Evolutionary conservation across 2,329 filamentous ascomycete species (phyloP).

Genomic region (Escovopsis sp.): DNA sequence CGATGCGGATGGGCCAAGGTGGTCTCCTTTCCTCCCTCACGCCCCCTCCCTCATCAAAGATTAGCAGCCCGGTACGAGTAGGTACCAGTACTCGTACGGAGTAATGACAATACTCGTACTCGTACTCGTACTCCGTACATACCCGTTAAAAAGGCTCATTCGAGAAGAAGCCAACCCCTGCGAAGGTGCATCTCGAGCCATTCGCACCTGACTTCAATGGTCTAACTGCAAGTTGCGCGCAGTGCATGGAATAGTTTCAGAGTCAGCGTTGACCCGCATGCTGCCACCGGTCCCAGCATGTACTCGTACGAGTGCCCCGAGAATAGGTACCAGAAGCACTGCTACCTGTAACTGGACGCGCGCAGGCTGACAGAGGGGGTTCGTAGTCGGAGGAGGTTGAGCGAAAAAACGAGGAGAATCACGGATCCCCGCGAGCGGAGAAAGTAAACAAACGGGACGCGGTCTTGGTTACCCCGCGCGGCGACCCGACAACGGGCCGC

Average conservation of each 20-base stretch:
- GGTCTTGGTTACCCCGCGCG: conserved; percentile 3
- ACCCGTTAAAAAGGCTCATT: not conserved
- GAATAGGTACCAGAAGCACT: too few species aligned
- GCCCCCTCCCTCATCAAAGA: too few species aligned
- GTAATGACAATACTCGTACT: too few species aligned
- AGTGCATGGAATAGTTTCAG: conserved; percentile 15
- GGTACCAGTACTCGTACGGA: not conserved
- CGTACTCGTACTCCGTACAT: too few species aligned
- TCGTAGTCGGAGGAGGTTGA: not conserved
- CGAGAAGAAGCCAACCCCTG: not conserved
- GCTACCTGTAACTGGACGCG: too few species aligned
- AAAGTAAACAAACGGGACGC: conserved; percentile 13
- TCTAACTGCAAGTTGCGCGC: conserved; percentile 11
- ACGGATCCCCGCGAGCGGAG: not conserved
- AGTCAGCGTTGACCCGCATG: conserved; percentile 8
- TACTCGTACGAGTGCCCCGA: not conserved
- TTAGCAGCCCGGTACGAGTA: too few species aligned
- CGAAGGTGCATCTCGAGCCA: conserved; percentile 10
- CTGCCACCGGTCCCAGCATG: not conserved
- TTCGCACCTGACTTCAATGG: conserved; percentile 8
- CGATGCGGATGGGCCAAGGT: conserved; percentile 3
- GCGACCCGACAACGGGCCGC: conserved; percentile 7
- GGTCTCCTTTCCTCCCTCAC: not conserved
- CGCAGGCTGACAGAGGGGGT: not conserved
- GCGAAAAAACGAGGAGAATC: not conserved